Evolutionary conservation across 768 basidiomycete species (phyloP), one percentile per base, ranked within the genome.

Genomic region (Boletus sp.): DNA sequence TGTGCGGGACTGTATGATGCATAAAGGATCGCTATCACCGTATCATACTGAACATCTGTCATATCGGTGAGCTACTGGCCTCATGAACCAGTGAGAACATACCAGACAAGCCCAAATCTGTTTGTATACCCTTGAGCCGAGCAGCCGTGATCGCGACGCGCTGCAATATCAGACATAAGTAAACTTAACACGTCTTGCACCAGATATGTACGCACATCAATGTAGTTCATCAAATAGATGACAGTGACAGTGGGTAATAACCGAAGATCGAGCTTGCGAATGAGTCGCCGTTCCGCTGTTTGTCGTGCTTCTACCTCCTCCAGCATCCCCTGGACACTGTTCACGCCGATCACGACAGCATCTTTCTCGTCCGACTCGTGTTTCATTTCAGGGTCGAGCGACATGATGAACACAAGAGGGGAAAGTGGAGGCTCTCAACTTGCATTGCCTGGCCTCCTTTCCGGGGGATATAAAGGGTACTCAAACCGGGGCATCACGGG

Each of bases 171-270:
- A 24, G 28, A 39, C n/a, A 42, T 2, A 37, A 18, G 14, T 54
- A 36, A 59, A 15, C 9, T 36, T 14, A 17, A 42, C 4, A 1
- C 15, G 7, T 41, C 3, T 10, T 10, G 5, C 28, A 40, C 48
- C n/a, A 42, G 15, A 39, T 30, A 44, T 1, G 29, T 40, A 4
- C 71, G 58, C 57, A 87, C 85, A 67, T 86, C 85, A 57, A 87
- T 85, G 61, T 84, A 86, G 61, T 87, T 87, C 82, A 86, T 81
- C 56, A 87, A 77, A 61, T 74, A 86, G 37, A 87, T 83, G 52
- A 84, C 52, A 15, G 84, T 73, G 35, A 87, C 79, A 0, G 81
- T 81, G 0, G 83, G 84, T 47, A 89, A 64, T 4, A 87, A 68
- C 33, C 84, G 75, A 56, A 63, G 67, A 60, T 87, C 86, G 46